Percentiles rank a stretch among this genome's conserved stretches.
These are phyloP conservation scores for Bothriochloa decipiens DNA, from an alignment of 176 grass and related monocot species.

Conservation along the genomic window DNA sequence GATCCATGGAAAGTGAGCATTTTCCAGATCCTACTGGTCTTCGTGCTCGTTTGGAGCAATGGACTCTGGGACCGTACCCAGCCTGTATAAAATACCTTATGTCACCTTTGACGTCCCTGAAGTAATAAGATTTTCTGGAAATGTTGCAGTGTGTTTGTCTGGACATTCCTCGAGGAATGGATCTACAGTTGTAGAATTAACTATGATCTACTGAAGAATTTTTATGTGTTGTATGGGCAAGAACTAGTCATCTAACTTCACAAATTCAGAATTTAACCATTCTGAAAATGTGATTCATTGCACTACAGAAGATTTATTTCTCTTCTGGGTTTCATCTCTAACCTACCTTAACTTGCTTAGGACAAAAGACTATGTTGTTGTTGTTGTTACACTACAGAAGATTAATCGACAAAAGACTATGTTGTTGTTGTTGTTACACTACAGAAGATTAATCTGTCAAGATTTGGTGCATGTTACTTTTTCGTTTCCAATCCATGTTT, in stretches of 20 bases:
- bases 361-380: no score
- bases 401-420: no score
- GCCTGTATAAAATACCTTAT: slow-evolving; percentile 99
- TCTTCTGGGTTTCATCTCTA: no score
- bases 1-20: slow-evolving; percentile 96
- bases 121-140: slow-evolving; percentile 48
- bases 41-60: slow-evolving; percentile 84
- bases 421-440: no score
- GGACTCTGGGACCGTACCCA: slow-evolving; percentile 92
- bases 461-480: not conserved
- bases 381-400: no score
- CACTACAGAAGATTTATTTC: no score
- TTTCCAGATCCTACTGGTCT: slow-evolving; percentile 94
- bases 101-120: slow-evolving; percentile 93
- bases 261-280: slow-evolving; percentile 24
- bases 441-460: not conserved
- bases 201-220: not conserved
- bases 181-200: not conserved
- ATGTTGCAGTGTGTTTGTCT: not conserved
- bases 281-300: not conserved
- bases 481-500: not conserved
- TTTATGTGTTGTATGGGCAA: not conserved
- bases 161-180: not conserved
- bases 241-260: not conserved
- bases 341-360: no score